Base-by-base conservation (phyloP, 495 filamentous ascomycete species). In the Xanthoparmelia taractica region DNA sequence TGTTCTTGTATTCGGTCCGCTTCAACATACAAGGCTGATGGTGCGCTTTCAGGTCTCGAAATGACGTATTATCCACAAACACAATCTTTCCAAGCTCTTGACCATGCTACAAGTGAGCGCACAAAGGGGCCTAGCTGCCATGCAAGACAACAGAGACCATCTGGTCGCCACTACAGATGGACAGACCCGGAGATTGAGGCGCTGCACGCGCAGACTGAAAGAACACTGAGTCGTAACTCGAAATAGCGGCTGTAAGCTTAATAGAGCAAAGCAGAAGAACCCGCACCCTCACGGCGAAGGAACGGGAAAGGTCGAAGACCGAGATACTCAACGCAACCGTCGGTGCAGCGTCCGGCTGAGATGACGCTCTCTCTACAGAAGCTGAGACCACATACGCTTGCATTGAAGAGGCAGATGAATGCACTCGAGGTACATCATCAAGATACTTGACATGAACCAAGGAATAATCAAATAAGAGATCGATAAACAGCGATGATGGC, bases 381-480 rank as follows among this genome's bases (percentile, higher is more conserved):
- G 47, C 12, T 27, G 41, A 61, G 4, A 29, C 5, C 3, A 37
- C 54, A 11, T 52, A 45, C 23, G 29, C 29, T 18, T 1, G 31
- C 10, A 23, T 54, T 20, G 23, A n/a, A 20, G 34, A 54, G 41
- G 45, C 11, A 40, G 8, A 54, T 41, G 7, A 61, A 25, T 20
- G 27, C 13, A 40, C 45, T 37, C 59, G n/a, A 37, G 20, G 4
- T 38, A 37, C 20, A 54, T 52, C 43, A 25, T 36, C 17, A 7
- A 50, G 11, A 40, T 13, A 20, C 31, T 61, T 17, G 59, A 61
- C 2, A 2, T 4, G 34, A 61, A 61, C 4, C 59, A 61, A n/a
- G 45, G 54, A 18, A 23, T 8, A 23, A 40, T 61, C 45, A 52
- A 7, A n/a, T 47, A 61, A n/a, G 45, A 54, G 36, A 61, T 61